Percentiles rank a stretch among this genome's conserved stretches.
Evolutionary conservation across 805 yeast genomes (phyloP).

Genomic region (Wickerhamiella domercqiae): DNA sequence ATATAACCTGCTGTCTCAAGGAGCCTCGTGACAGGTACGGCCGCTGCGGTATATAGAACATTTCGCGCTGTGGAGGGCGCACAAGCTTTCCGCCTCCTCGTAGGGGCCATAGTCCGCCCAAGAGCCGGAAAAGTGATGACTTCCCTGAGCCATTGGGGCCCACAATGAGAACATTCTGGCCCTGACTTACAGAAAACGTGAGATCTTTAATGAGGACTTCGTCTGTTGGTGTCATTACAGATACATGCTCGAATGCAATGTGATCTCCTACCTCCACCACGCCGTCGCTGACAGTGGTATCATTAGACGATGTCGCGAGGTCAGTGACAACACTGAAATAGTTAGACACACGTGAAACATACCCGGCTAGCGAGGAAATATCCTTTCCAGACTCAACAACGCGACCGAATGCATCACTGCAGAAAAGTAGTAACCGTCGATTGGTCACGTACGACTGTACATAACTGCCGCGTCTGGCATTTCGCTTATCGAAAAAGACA

Average conservation of each 20-base stretch:
- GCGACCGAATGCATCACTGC: slow-evolving; percentile 78
- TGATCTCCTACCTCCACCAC: slow-evolving; percentile 33
- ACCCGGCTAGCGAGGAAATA: slow-evolving; percentile 70
- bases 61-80: slow-evolving; percentile 48
- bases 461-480: slow-evolving; percentile 4
- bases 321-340: slow-evolving; percentile 49
- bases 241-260: slow-evolving; percentile 52
- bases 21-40: slow-evolving; percentile 75
- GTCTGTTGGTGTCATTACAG: slow-evolving; percentile 75
- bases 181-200: slow-evolving; percentile 58
- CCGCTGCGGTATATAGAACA: slow-evolving; percentile 84
- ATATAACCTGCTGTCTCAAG: slow-evolving; percentile 74
- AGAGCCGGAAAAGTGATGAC: slow-evolving; percentile 75
- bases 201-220: slow-evolving; percentile 53
- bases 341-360: slow-evolving; percentile 56
- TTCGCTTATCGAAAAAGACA: slow-evolving; percentile 36
- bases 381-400: slow-evolving; percentile 73
- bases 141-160: slow-evolving; percentile 97
- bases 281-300: slow-evolving; percentile 2
- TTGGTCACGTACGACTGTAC: slow-evolving; percentile 52
- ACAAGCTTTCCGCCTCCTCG: slow-evolving; percentile 37
- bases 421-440: slow-evolving; percentile 65
- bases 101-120: slow-evolving; percentile 91
- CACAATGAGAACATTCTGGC: slow-evolving; percentile 73
- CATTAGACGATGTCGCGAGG: slow-evolving; percentile 19